Evolutionary conservation across 2,329 filamentous ascomycete species (phyloP).

Genomic region (Ploettnerulaceae sp.): DNA sequence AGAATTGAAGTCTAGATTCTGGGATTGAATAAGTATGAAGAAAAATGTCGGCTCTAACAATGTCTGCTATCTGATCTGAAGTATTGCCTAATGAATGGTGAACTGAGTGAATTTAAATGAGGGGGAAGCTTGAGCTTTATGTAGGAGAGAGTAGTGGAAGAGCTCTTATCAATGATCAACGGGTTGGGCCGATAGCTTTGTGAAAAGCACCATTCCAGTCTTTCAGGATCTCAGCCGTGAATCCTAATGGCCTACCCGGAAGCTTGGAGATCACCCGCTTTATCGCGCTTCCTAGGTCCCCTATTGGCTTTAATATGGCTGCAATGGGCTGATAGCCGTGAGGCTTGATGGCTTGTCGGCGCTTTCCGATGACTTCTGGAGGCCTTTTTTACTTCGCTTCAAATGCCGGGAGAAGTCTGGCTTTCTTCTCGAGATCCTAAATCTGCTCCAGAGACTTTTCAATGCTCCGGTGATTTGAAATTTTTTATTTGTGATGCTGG

Average conservation of each 20-base stretch:
- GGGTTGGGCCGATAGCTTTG: constrained; percentile 1
- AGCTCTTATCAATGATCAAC: constrained; percentile 6
- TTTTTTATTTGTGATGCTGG: not conserved
- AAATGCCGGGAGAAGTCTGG: not conserved
- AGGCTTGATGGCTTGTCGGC: constrained; percentile 6
- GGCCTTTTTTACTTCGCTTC: not conserved
- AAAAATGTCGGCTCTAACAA: not conserved
- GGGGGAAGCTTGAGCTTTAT: not conserved
- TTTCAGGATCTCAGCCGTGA: not conserved
- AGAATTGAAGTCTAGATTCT: not conserved
- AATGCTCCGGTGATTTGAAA: not conserved
- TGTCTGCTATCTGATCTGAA: not conserved
- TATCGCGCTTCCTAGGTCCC: not conserved
- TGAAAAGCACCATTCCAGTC: not conserved
- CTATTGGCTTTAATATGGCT: not conserved
- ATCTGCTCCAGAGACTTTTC: not conserved
- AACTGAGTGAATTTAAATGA: not conserved
- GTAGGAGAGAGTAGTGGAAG: not conserved
- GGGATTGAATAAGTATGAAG: not conserved
- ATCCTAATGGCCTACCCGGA: too few species aligned
- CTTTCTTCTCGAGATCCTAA: not conserved
- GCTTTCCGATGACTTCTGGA: not conserved
- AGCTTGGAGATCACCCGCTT: not conserved
- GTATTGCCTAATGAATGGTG: not conserved
- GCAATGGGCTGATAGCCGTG: not conserved